phyloP scores from a whole-genome alignment of 2,329 filamentous ascomycete species.

The Aspergillus niger region DNA sequence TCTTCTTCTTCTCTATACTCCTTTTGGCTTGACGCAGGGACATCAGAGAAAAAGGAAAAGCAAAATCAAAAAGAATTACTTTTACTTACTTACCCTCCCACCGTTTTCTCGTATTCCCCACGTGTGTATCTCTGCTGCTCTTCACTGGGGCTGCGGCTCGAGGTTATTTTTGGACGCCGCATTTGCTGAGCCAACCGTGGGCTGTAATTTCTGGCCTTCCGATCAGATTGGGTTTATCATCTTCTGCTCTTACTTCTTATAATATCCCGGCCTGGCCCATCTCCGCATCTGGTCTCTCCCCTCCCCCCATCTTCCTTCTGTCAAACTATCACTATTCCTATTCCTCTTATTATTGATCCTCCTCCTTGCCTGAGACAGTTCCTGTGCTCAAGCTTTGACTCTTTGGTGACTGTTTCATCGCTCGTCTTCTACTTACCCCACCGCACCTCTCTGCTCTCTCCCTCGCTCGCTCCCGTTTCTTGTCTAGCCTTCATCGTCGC shows the following conservation, averaged over 20 bases:
- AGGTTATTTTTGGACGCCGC: constrained; percentile 26
- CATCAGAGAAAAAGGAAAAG: not conserved
- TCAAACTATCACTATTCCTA: not conserved
- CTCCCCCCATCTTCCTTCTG: constrained; percentile 3
- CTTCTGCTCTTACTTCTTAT: constrained; percentile 3
- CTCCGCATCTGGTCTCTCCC: constrained; percentile 8
- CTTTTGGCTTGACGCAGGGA: not conserved
- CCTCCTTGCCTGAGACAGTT: not conserved
- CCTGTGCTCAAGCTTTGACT: not conserved
- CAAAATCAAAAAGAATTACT: not conserved
- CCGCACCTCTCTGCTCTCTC: constrained; percentile 9
- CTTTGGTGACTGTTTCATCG: constrained; percentile 6
- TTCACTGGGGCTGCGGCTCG: constrained; percentile 25
- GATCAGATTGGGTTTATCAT: constrained; percentile 6
- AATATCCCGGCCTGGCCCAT: constrained; percentile 8
- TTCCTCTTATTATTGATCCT: not conserved
- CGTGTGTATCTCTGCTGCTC: constrained; percentile 25
- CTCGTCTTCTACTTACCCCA: constrained; percentile 6
- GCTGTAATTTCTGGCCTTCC: not conserved
- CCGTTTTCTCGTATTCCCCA: constrained; percentile 33
- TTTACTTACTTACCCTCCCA: not conserved
- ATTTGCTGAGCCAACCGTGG: constrained; percentile 4
- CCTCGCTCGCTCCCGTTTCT: constrained; percentile 4
- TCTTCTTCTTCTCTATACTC: not conserved
- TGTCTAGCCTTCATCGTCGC: constrained; percentile 13